Base-by-base conservation (phyloP, 306 rosid genomes). In the Cucurbita ficifolia region DNA sequence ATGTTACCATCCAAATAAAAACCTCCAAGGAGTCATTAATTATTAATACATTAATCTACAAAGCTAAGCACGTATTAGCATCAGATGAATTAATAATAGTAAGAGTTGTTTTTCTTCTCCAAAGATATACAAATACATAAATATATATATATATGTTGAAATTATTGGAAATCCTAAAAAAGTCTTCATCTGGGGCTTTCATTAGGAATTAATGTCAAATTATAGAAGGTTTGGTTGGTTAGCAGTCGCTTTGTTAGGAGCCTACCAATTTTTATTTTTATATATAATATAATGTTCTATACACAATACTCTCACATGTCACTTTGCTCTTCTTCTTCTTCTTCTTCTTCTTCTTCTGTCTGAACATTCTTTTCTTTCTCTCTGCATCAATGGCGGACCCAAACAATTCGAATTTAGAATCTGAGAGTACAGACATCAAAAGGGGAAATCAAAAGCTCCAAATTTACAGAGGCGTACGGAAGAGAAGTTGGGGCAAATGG, bases 401-500 rank as follows among this genome's bases (percentile, higher is more conserved):
- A 2, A 68, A 45, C 58, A 76, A 43, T 42, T 67, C 57, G 58
- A 76, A 43, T 67, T 67, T 75, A 67, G 79, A 76, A 42, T 35
- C 75, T 39, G 46, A 56, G 56, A 65, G 65, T 70, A 65, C 53
- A 8, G 68, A 68, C 14, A 7, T 22, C 58, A 68, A 61, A n/a
- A 22, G 19, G 19, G 24, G 8, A 11, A 64, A 60, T 58, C 58
- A 50, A 22, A 77, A 35, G 13, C 76, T 57, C 29, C 43, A 76
- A 11, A 65, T 71, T 16, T 77, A 57, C 71, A 60, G 80, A 39
- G 80, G 80, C 19, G 80, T 77, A 5, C 58, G 80, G 42, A 70
- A 13, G 53, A 72, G 80, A 12, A 77, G 76, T 59, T 77, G 80
- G 80, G 80, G 80, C 1, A 77, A 77, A 58, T 77, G 80, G 80